phyloP scores from a whole-genome alignment of 1,284 basidiomycete species.

The Crepidotus sp. region DNA sequence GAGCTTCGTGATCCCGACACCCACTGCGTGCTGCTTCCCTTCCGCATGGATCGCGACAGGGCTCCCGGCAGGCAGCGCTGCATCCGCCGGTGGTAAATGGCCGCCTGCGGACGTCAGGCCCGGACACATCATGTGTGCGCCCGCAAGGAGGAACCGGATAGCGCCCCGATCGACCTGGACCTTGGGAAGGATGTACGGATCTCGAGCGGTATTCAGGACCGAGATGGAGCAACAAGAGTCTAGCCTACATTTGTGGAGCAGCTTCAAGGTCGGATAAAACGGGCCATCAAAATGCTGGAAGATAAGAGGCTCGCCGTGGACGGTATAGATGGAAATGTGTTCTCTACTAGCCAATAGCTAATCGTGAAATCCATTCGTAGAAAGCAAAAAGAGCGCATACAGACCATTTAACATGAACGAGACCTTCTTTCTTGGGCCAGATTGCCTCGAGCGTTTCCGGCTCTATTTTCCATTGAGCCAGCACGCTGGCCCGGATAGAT shows the following conservation, averaged over 20 bases:
- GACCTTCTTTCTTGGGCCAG: constrained; percentile 97
- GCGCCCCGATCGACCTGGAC: constrained; percentile 94
- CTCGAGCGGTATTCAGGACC: constrained; percentile 32
- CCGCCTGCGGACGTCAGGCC: constrained; percentile 92
- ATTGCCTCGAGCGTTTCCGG: constrained; percentile 80
- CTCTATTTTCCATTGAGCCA: constrained; percentile 81
- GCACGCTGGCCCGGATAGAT: constrained; percentile 72
- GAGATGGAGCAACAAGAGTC: not conserved
- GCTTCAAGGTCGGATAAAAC: constrained; percentile 78
- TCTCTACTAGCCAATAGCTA: constrained; percentile 65
- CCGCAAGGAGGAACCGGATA: constrained; percentile 92
- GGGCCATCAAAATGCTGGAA: constrained; percentile 98
- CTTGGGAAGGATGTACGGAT: constrained; percentile 83
- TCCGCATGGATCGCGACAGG: constrained; percentile 89
- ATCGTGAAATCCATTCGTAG: not conserved
- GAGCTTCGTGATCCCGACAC: constrained; percentile 79
- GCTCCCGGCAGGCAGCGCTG: constrained; percentile 57
- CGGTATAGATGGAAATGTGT: constrained; percentile 87
- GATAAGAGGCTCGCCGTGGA: constrained; percentile 82
- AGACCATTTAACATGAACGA: constrained; percentile 92
- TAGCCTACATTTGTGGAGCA: constrained; percentile 84
- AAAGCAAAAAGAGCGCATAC: constrained; percentile 25
- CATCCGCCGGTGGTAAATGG: constrained; percentile 69
- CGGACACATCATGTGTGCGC: constrained; percentile 96
- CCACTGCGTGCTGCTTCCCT: constrained; percentile 92